Evolutionary conservation across 164 flowering plant genomes (phyloP), one percentile per base, ranked within the genome.

Genomic region (Umbellularia californica): DNA sequence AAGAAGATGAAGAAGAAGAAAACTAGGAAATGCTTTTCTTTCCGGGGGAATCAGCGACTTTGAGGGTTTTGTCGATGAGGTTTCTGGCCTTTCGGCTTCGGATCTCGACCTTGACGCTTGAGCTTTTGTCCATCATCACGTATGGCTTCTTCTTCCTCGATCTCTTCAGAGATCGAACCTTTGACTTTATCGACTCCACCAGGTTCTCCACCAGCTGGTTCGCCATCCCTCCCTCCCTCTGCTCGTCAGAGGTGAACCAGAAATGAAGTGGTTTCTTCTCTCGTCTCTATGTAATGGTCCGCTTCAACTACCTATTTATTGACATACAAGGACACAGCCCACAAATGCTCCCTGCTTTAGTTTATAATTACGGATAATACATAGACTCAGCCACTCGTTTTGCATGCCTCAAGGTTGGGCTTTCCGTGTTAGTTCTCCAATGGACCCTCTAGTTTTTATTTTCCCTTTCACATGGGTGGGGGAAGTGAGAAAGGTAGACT

Each of bases 111-210:
- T 68, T 90, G 9, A 92, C 94, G 75, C 97, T 92, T 1, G 95
- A 84, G 77, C 95, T 90, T 77, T 92, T 94, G 79, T 94, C 98
- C 93, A 94, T 92, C 82, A 88, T 92, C 14, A 90, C 41, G 79
- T 94, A 94, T 0, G 92, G 87, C 75, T 88, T 55, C 60, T 55
- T 55, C 60, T 55, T 90, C 89, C 82, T 91, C 75, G 83, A 68
- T 72, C 87, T 93, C 89, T 87, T 92, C 80, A 89, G 75, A 0
- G 86, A 79, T 60, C 86, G 76, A 25, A 94, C 91, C 86, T 94
- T 94, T 20, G 97, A 89, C 58, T 90, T 94, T 64, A 94, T 92
- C 63, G 95, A 73, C 74, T 87, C 83, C 79, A 94, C 88, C 81
- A 94, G 68, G 71, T 58, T 87, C 83, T 84, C 97, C 60, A 92